A percentile compares a stretch with the other conserved stretches of the same genome.
These are phyloP conservation scores for Podospora fimiseda DNA, from an alignment of 495 filamentous ascomycete genomes.

Conservation along the genomic window DNA sequence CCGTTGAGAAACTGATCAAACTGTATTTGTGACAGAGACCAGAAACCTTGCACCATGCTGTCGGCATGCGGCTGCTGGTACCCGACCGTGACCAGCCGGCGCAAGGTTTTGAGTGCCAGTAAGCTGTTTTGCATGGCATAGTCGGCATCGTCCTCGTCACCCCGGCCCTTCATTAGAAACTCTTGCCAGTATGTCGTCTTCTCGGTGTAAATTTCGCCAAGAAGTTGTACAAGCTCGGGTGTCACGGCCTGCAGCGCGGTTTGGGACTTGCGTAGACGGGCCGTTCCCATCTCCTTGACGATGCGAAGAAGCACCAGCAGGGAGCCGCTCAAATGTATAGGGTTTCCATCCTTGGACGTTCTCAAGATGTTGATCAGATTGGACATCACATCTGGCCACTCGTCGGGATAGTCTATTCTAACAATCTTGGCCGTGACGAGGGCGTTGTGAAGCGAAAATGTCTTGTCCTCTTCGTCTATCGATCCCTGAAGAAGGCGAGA, in stretches of 20 bases:
- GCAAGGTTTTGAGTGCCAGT: constrained; percentile 67
- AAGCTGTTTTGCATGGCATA: constrained; percentile 68
- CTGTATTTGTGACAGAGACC: constrained; percentile 63
- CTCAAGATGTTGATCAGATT: constrained; percentile 57
- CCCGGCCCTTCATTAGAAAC: constrained; percentile 42
- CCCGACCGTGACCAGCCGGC: constrained; percentile 71
- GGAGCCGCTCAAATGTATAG: constrained; percentile 56
- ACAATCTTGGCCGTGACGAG: constrained; percentile 82
- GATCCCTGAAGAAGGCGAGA: constrained; percentile 63
- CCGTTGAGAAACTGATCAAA: constrained; percentile 61
- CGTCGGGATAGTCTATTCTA: constrained; percentile 77
- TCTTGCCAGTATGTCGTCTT: constrained; percentile 65
- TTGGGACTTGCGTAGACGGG: constrained; percentile 62
- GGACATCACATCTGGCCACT: constrained; percentile 63
- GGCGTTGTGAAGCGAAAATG: constrained; percentile 78
- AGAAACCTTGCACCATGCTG: constrained; percentile 65
- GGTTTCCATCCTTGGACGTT: constrained; percentile 35
- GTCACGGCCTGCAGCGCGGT: constrained; percentile 65
- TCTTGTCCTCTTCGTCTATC: constrained; percentile 62
- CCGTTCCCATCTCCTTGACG: constrained; percentile 83
- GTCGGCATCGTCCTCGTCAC: constrained; percentile 52
- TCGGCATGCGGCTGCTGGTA: constrained; percentile 80
- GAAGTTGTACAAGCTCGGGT: constrained; percentile 70
- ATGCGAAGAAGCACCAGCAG: constrained; percentile 75
- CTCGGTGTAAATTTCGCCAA: constrained; percentile 69